Evolutionary conservation across 2,329 filamentous ascomycete species (phyloP).

Genomic region (Penicillium decumbens): DNA sequence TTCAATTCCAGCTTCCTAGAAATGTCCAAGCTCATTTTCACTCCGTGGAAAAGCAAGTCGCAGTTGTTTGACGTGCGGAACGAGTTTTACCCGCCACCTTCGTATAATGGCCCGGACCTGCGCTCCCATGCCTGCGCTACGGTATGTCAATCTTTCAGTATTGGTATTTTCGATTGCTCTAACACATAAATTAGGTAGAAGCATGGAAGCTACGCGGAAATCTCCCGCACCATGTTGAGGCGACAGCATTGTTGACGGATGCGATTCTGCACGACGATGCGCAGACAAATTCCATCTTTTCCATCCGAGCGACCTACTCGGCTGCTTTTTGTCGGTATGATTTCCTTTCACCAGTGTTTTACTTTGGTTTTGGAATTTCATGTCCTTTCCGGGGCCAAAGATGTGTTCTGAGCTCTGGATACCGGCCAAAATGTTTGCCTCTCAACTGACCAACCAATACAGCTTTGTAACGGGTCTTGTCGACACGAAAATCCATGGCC

Average conservation of each 20-base stretch:
- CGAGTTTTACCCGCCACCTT: slow-evolving; percentile 38
- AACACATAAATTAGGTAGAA: slow-evolving; percentile 34
- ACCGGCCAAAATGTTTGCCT: not conserved
- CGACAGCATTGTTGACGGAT: slow-evolving; percentile 45
- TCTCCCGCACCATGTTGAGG: slow-evolving; percentile 45
- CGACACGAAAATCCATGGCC: slow-evolving; percentile 41
- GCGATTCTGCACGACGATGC: slow-evolving; percentile 44
- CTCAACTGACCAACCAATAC: slow-evolving; percentile 1
- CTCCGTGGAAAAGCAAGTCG: slow-evolving; percentile 39
- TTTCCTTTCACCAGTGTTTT: not conserved
- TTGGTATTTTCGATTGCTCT: not conserved
- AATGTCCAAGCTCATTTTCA: slow-evolving; percentile 42
- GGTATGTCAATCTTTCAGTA: slow-evolving; percentile 26
- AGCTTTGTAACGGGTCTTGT: slow-evolving; percentile 46
- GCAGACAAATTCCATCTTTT: slow-evolving; percentile 40
- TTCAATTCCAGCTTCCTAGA: not conserved
- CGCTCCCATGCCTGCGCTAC: slow-evolving; percentile 38
- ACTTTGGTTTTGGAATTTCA: not conserved
- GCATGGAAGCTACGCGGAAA: slow-evolving; percentile 45
- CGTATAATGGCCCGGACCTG: slow-evolving; percentile 34
- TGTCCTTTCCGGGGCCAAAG: not conserved
- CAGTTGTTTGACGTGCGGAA: slow-evolving; percentile 36
- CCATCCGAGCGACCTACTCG: slow-evolving; percentile 43
- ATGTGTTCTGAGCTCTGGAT: not conserved
- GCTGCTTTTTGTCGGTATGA: slow-evolving; percentile 45